phyloP scores from a whole-genome alignment of 2,329 filamentous ascomycete genomes.

The Apiospora marii region DNA sequence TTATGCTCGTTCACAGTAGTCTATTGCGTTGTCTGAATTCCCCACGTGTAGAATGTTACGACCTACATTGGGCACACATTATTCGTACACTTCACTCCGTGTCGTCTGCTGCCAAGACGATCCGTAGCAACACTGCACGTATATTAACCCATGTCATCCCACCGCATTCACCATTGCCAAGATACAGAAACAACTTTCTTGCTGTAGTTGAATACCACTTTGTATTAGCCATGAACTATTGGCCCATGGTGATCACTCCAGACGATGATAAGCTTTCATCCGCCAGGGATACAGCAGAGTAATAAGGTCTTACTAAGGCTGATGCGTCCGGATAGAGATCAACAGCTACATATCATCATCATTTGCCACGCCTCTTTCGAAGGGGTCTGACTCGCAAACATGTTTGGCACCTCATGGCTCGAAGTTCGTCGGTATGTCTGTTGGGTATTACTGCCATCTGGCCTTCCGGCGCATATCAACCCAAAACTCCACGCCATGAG shows the following conservation, averaged over 20 bases:
- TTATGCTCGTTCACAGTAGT: neutral
- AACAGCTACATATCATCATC: neutral
- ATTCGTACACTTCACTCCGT: neutral
- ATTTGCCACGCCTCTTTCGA: neutral
- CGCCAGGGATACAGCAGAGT: neutral
- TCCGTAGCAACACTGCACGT: neutral
- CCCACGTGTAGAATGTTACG: neutral
- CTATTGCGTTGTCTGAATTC: neutral
- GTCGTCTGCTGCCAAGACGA: neutral
- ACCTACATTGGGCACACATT: neutral
- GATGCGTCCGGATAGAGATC: neutral
- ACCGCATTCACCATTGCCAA: neutral
- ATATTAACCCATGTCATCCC: neutral
- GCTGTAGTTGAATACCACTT: neutral
- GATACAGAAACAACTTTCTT: neutral
- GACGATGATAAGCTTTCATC: neutral
- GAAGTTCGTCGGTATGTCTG: neutral
- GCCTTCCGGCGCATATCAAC: no score
- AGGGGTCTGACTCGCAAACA: neutral
- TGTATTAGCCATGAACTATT: neutral
- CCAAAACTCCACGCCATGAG: neutral
- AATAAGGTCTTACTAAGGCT: constrained; percentile 3
- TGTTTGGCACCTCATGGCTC: neutral
- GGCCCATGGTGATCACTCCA: neutral
- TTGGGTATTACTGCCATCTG: neutral